Conservation (phyloP, 805 yeast genomes). For the Metschnikowia aberdeeniae region DNA sequence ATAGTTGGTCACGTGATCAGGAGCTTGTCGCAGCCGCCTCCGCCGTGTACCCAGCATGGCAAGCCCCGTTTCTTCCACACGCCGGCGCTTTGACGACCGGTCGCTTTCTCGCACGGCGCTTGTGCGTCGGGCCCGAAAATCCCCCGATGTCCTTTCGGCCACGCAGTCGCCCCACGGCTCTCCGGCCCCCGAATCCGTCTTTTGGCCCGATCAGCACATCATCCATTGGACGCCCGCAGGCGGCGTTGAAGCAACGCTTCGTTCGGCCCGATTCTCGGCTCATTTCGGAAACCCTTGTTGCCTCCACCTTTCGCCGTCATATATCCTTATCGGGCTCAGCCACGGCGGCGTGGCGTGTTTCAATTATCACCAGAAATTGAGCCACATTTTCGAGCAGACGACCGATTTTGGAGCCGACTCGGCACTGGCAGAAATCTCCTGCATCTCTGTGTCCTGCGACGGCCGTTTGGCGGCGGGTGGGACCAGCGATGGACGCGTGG, state of each 20-base stretch:
- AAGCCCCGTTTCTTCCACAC: constrained; percentile 6
- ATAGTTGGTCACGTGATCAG: neutral
- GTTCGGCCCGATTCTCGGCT: constrained; percentile 21
- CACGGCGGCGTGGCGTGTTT: constrained; percentile 64
- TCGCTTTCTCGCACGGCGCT: constrained; percentile 26
- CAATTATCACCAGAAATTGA: constrained; percentile 60
- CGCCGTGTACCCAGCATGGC: neutral
- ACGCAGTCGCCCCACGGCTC: neutral
- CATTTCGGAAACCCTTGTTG: constrained; percentile 22
- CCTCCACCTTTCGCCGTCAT: constrained; percentile 26
- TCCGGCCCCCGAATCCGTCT: neutral
- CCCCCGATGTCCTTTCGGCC: neutral
- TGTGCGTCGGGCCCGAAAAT: constrained; percentile 3
- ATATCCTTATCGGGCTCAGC: constrained; percentile 65
- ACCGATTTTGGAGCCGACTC: neutral
- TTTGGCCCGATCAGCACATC: constrained; percentile 5
- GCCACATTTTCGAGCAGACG: constrained; percentile 31
- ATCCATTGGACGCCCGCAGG: constrained; percentile 27
- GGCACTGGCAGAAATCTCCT: constrained; percentile 34
- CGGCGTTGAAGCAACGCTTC: constrained; percentile 18
- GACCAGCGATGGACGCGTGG: constrained; percentile 57
- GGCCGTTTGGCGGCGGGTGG: constrained; percentile 70
- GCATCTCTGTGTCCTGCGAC: constrained; percentile 62
- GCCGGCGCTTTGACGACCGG: constrained; percentile 35
- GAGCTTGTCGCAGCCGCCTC: neutral